Evolutionary conservation across 805 yeast genomes (phyloP).

Genomic region (Ogataea dorogensis): DNA sequence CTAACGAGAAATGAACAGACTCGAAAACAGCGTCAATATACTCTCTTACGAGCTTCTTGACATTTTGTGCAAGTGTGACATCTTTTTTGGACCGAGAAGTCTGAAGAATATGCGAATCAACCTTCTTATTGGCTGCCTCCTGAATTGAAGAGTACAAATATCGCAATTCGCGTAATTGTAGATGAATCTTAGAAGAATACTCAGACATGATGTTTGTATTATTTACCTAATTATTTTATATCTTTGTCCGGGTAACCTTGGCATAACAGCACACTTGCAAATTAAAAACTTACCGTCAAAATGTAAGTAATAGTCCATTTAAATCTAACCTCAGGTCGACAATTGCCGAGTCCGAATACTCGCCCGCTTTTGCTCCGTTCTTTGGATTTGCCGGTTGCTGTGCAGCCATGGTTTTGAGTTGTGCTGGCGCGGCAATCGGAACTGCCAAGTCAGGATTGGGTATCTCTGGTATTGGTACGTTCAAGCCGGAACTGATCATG

Average conservation of each 20-base stretch:
- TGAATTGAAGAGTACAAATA: conserved; percentile 45
- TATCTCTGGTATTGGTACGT: conserved; percentile 96
- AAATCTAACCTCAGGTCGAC: conserved; percentile 21
- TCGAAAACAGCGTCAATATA: conserved; percentile 56
- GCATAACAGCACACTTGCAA: conserved; percentile 6
- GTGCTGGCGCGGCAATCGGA: conserved; percentile 98
- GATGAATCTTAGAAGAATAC: conserved; percentile 36
- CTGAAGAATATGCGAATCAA: conserved; percentile 33
- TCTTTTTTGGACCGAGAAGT: conserved; percentile 8
- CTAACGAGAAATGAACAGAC: conserved; percentile 51
- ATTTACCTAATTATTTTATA: background rate
- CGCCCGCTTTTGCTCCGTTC: conserved; percentile 94
- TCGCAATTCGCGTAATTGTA: conserved; percentile 52
- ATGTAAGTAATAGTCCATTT: conserved; percentile 6
- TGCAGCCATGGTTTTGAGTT: conserved; percentile 83
- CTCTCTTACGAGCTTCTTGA: conserved; percentile 42
- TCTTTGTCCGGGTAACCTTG: conserved; percentile 7
- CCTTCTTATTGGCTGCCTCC: conserved; percentile 41
- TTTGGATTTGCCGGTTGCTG: conserved; percentile 98
- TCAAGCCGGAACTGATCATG: conserved; percentile 96
- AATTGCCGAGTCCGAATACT: conserved; percentile 49
- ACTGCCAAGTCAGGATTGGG: conserved; percentile 98
- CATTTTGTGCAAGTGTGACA: conserved; percentile 34
- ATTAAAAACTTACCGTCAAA: conserved; percentile 8
- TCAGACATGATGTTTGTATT: conserved; percentile 32